A percentile compares a stretch with the other conserved stretches of the same genome.
These are phyloP conservation scores for Aspergillus niger DNA, from an alignment of 2,329 filamentous ascomycete genomes.

Conservation along the genomic window DNA sequence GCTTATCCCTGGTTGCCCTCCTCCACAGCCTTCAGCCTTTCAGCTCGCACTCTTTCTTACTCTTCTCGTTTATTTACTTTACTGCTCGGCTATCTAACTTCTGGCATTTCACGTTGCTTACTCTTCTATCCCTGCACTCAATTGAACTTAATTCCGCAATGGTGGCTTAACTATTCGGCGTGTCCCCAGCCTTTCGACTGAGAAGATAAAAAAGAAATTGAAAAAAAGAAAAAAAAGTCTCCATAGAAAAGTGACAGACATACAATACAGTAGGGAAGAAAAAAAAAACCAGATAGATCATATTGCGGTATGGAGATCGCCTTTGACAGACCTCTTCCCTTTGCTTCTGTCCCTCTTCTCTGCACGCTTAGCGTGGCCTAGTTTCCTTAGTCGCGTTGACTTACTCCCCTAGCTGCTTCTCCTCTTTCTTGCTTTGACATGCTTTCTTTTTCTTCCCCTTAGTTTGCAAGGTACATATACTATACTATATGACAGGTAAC, in stretches of 20 bases:
- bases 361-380: constrained; percentile 2
- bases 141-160: neutral
- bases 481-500: neutral
- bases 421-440: too few species aligned
- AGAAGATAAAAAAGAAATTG: neutral
- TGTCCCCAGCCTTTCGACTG: neutral
- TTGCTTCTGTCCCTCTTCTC: neutral
- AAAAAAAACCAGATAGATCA: neutral
- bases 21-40: neutral
- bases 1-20: constrained; percentile 2
- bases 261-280: neutral
- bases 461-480: neutral
- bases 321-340: neutral
- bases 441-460: neutral
- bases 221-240: too few species aligned
- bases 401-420: neutral
- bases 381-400: neutral
- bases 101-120: neutral
- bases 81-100: too few species aligned
- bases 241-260: neutral
- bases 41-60: neutral
- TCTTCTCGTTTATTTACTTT: neutral
- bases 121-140: neutral
- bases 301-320: constrained; percentile 9
- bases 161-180: neutral